A percentile compares a stretch with the other conserved stretches of the same genome.
These are phyloP conservation scores for Talaromyces sp. DNA, from an alignment of 2,329 filamentous ascomycete species.

Conservation along the genomic window DNA sequence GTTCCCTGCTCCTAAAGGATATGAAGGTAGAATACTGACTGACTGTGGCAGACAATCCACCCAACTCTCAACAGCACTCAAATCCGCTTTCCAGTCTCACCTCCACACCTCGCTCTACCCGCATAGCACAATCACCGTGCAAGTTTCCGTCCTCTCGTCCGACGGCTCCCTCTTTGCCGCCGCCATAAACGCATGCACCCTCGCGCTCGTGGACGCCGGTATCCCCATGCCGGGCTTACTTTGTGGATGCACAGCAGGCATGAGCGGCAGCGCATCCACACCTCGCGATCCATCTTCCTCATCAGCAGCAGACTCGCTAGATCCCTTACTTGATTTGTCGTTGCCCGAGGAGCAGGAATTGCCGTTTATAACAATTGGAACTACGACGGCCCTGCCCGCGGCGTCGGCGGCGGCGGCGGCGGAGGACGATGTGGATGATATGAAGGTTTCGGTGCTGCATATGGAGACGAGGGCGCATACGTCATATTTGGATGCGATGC, in stretches of 20 bases:
- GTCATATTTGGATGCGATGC: constrained; percentile 77
- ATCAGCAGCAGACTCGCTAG: constrained; percentile 37
- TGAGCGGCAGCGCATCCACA: constrained; percentile 47
- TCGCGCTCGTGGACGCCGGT: constrained; percentile 90
- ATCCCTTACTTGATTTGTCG: constrained; percentile 45
- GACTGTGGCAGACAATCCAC: constrained; percentile 61
- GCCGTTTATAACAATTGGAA: constrained; percentile 82
- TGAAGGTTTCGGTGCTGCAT: constrained; percentile 70
- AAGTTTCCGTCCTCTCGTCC: constrained; percentile 80
- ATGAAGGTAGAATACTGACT: background rate
- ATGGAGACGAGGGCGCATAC: constrained; percentile 89
- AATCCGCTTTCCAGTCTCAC: constrained; percentile 69
- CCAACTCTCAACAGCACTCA: constrained; percentile 61
- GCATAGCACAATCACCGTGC: constrained; percentile 76
- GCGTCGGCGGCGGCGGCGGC: constrained; percentile 50
- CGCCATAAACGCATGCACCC: constrained; percentile 83
- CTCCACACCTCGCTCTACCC: constrained; percentile 87
- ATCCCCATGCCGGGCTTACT: constrained; percentile 94
- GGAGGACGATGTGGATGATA: constrained; percentile 29
- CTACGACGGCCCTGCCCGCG: constrained; percentile 43
- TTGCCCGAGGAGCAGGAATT: constrained; percentile 64
- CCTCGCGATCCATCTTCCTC: constrained; percentile 28
- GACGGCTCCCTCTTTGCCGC: constrained; percentile 88
- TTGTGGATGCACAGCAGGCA: constrained; percentile 81
- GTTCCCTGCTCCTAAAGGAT: background rate